These are phyloP conservation scores for Ramaria sp. DNA, from an alignment of 768 basidiomycete genomes.

Conservation along the genomic window DNA sequence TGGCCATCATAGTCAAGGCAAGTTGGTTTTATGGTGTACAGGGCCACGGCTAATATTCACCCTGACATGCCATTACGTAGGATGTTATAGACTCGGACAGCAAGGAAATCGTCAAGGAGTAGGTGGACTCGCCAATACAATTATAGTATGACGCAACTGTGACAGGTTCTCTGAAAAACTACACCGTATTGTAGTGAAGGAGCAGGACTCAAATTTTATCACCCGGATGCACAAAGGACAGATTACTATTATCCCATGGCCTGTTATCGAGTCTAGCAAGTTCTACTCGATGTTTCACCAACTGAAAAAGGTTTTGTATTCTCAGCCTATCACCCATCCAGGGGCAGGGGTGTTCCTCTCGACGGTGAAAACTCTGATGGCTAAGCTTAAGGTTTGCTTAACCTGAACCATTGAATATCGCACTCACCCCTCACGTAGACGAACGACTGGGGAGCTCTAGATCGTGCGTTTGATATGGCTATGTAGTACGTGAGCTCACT, in stretches of 20 bases:
- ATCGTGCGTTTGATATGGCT: constrained; percentile 32
- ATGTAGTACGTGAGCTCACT: background rate
- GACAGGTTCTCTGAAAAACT: constrained; percentile 46
- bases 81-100: constrained; percentile 57
- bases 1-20: constrained; percentile 57
- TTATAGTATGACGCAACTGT: background rate
- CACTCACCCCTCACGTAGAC: constrained; percentile 24
- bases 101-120: constrained; percentile 49
- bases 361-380: constrained; percentile 53
- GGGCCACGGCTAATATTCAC: background rate
- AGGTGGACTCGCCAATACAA: constrained; percentile 10
- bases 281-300: constrained; percentile 47
- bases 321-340: constrained; percentile 36
- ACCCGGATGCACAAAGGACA: constrained; percentile 45
- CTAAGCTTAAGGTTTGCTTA: constrained; percentile 44
- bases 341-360: constrained; percentile 46
- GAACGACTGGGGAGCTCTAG: constrained; percentile 56
- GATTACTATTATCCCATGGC: constrained; percentile 54
- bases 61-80: constrained; percentile 20
- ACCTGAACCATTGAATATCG: background rate
- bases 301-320: constrained; percentile 37
- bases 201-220: constrained; percentile 54
- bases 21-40: background rate
- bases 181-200: constrained; percentile 49
- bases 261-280: constrained; percentile 50